Evolutionary conservation across 768 basidiomycete genomes (phyloP).

Genomic region (Collybiopsis confluens): DNA sequence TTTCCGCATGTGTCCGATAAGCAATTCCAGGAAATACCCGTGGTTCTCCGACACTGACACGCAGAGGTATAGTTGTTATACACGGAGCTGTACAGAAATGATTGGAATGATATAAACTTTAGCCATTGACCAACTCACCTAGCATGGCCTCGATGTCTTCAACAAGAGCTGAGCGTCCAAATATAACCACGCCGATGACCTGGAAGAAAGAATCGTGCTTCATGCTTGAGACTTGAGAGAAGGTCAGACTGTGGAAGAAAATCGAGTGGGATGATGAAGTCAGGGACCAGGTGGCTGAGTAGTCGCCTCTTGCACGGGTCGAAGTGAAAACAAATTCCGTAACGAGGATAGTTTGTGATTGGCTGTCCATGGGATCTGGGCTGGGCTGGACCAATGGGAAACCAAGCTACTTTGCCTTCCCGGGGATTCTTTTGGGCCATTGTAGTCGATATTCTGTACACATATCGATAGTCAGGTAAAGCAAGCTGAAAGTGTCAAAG

Average conservation of each 20-base stretch:
- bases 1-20: background rate
- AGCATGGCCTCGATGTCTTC: conserved; percentile 8
- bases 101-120: background rate
- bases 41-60: background rate
- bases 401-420: conserved; percentile 1
- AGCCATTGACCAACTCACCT: background rate
- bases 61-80: conserved; percentile 9
- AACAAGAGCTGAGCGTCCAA: conserved; percentile 2
- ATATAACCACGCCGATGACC: conserved; percentile 8
- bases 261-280: conserved; percentile 6
- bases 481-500: background rate
- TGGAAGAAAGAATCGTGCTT: background rate
- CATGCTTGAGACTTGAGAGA: background rate
- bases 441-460: background rate
- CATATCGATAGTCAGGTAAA: background rate
- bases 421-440: background rate
- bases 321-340: background rate
- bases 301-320: background rate
- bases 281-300: conserved; percentile 1
- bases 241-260: background rate
- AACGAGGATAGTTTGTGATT: background rate
- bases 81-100: conserved; percentile 4
- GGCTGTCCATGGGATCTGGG: background rate
- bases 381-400: background rate
- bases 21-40: conserved; percentile 4